Conservation (phyloP, 1,284 basidiomycete genomes). For the Stygiomarasmius scandens region DNA sequence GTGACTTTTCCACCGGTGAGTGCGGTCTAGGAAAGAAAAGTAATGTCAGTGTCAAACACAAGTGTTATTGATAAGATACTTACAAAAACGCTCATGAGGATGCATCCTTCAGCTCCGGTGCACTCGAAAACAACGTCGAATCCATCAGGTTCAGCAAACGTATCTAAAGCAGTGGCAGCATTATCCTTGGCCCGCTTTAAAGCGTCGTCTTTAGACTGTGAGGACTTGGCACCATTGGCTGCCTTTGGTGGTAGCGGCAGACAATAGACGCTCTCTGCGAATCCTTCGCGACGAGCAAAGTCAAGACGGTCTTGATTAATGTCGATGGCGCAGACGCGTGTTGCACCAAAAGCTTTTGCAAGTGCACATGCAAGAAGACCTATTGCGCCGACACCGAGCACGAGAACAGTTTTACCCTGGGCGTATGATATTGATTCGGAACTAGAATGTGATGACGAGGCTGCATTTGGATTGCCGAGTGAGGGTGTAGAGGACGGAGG, state of each 20-base stretch:
- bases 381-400: slow-evolving; percentile 91
- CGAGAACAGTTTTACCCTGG: slow-evolving; percentile 66
- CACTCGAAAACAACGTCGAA: slow-evolving; percentile 95
- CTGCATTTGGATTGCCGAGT: background rate
- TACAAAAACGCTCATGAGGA: slow-evolving; percentile 86
- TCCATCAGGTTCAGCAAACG: slow-evolving; percentile 70
- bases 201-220: slow-evolving; percentile 10
- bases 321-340: slow-evolving; percentile 78
- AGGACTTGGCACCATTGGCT: background rate
- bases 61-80: slow-evolving; percentile 34
- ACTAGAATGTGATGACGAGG: background rate
- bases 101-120: slow-evolving; percentile 89
- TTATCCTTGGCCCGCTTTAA: slow-evolving; percentile 58
- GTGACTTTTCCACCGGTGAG: slow-evolving; percentile 85
- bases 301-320: slow-evolving; percentile 82
- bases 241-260: slow-evolving; percentile 66
- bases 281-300: slow-evolving; percentile 75
- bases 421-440: slow-evolving; percentile 30
- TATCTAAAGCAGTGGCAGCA: slow-evolving; percentile 53
- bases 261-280: slow-evolving; percentile 75
- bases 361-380: slow-evolving; percentile 86
- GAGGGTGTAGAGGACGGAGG: slow-evolving; percentile 12
- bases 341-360: slow-evolving; percentile 72
- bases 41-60: slow-evolving; percentile 13
- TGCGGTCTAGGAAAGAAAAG: slow-evolving; percentile 59